phyloP scores from a whole-genome alignment of 2,329 filamentous ascomycete genomes.

The Cordyceps fumosorosea region DNA sequence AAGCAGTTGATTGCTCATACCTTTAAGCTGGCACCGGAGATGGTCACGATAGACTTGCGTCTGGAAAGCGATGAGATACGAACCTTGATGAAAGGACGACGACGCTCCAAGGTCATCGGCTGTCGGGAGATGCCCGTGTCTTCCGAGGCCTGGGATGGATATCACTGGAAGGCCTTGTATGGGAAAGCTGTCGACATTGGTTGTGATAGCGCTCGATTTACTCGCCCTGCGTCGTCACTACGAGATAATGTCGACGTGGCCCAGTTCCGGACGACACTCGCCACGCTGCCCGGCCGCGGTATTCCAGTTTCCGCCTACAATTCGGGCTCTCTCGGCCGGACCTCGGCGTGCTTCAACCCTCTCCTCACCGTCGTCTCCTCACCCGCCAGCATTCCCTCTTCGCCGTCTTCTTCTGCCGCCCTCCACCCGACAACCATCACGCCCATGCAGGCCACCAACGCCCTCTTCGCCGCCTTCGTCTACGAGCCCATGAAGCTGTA shows the following conservation, averaged over 20 bases:
- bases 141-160: constrained; percentile 48
- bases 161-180: constrained; percentile 50
- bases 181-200: constrained; percentile 49
- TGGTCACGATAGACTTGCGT: constrained; percentile 54
- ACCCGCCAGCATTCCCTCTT: no score
- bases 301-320: constrained; percentile 59
- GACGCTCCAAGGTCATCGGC: constrained; percentile 56
- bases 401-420: no score
- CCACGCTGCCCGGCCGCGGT: constrained; percentile 31
- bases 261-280: constrained; percentile 45
- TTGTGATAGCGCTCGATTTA: constrained; percentile 57
- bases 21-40: constrained; percentile 56
- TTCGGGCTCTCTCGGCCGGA: constrained; percentile 53
- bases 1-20: constrained; percentile 53
- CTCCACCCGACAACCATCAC: constrained; percentile 37
- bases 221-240: constrained; percentile 48
- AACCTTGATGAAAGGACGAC: constrained; percentile 43
- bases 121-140: constrained; percentile 38
- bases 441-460: constrained; percentile 54
- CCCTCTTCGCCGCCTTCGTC: constrained; percentile 60
- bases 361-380: constrained; percentile 21
- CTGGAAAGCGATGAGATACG: constrained; percentile 45
- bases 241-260: constrained; percentile 58
- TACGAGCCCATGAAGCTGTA: constrained; percentile 66
- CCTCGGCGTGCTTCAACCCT: constrained; percentile 60